Evolutionary conservation across 768 basidiomycete genomes (phyloP), one percentile per base, ranked within the genome.

Genomic region (Austroboletus eburneus): DNA sequence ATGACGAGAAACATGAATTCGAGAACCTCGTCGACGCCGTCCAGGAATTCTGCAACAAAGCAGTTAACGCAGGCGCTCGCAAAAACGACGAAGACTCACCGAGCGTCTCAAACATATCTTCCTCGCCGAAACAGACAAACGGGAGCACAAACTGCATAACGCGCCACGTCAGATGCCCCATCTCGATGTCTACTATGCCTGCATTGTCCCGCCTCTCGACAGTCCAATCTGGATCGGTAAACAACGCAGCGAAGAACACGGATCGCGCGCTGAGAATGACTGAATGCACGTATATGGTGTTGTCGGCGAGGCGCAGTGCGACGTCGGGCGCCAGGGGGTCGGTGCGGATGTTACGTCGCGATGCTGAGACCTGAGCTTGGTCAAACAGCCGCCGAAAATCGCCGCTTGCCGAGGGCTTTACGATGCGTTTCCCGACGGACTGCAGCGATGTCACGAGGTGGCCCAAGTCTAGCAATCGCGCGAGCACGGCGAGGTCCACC

Each of bases 1-100:
- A 96, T 79, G 14, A 97, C 83, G 18, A 85, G 80, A 51, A 96
- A 91, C 68, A 92, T 78, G 54, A 93, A 90, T 50, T 91, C 86
- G 46, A 98, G 64, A 24, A 91, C 71, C 29, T 87, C 81, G 46
- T 98, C 91, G 5, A 81, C 68, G 2, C 77, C 78, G 21, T 77
- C 57, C 3, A 77, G 67, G 57, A 81, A 85, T 42, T 85, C 87
- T 87, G 57, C 36, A 42, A 35, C 25, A n/a, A 33, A 33, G 5
- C 8, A 33, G 27, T 57, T 33, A 42, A 24, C 52, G 37, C 45
- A 46, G 6, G 33, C 29, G 9, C 16, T 18, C 43, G 39, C 16
- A 14, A 25, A 38, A 36, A 10, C 10, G 39, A 14, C 22, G 5
- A 40, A 14, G 5, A 68, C 79, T 57, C 57, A 85, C 87, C 83